Conservation (phyloP, 208 protist genomes). For the Herpetomonas samuelpessoai region DNA sequence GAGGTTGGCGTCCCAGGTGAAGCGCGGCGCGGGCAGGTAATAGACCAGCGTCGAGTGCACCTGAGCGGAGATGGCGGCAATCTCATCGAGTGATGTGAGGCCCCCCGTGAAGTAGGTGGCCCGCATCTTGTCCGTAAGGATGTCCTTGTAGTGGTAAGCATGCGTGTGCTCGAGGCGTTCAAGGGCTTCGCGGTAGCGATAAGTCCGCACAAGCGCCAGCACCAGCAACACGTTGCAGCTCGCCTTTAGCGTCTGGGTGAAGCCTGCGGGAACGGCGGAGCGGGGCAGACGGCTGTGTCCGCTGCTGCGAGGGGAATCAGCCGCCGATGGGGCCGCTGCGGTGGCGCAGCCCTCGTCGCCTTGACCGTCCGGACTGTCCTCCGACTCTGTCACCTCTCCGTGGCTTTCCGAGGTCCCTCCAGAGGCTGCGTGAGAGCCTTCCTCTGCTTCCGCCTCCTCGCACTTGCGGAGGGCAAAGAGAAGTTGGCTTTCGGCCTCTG, state of each 20-base stretch:
- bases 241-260: slow-evolving; percentile 40
- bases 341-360: background rate
- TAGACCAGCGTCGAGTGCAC: slow-evolving; percentile 70
- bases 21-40: slow-evolving; percentile 59
- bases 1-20: slow-evolving; percentile 50
- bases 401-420: background rate
- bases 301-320: background rate
- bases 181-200: slow-evolving; percentile 86
- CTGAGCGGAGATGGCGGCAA: slow-evolving; percentile 67
- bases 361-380: background rate
- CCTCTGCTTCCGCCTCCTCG: slow-evolving; percentile 25
- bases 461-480: slow-evolving; percentile 47
- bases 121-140: slow-evolving; percentile 75
- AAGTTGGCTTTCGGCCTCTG: slow-evolving; percentile 66
- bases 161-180: slow-evolving; percentile 78
- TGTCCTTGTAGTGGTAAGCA: slow-evolving; percentile 65
- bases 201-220: slow-evolving; percentile 65
- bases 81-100: slow-evolving; percentile 76
- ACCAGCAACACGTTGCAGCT: slow-evolving; percentile 66
- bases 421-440: background rate
- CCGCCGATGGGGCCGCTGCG: background rate
- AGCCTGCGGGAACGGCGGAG: slow-evolving; percentile 38
- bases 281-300: background rate
- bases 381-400: background rate
- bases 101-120: slow-evolving; percentile 51